Evolutionary conservation across 2,329 filamentous ascomycete species (phyloP), one percentile per base, ranked within the genome.

Genomic region (Amauroascus niger): DNA sequence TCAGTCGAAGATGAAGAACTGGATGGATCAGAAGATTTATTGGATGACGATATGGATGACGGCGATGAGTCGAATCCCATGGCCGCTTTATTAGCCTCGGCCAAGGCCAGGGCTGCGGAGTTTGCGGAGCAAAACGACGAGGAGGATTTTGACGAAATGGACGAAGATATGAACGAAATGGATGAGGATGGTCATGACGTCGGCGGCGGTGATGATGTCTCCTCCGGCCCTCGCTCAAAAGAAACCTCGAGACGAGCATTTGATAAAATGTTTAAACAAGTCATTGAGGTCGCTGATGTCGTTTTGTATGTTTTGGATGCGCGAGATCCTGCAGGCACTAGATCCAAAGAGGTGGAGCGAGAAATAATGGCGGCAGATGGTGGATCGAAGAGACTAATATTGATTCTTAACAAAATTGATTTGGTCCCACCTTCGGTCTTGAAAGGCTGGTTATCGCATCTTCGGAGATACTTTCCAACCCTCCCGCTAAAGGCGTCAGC

Each of bases 321-420:
- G 52, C 83, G 90, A 62, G 89, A 96, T 64, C 90, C 90, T 1
- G 86, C 94, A 68, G 88, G 88, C 55, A 96, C 90, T 28, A 80
- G 90, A 59, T 96, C 90, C 35, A 86, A 85, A 66, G 88, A 95
- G 60, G 86, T 96, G 43, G 90, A 96, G 76, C 84, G 88, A 57
- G 84, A 86, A 71, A 83, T 96, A 68, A 90, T 94, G 86, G 85
- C 88, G n/a, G 85, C 88, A 8, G 86, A 88, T 13, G 79, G 79
- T 26, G 87, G 86, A 53, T 84, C 84, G 60, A 96, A 96, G 76
- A 81, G 90, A 50, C 78, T 96, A 55, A 95, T 96, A 56, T 81
- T 96, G 55, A 81, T 96, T 55, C 77, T 96, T 61, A 96, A 96
- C 83, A 96, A 96, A 80, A 90, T 95, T 67, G 90, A 96, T 68